These are phyloP conservation scores for Argentina anserina DNA, from an alignment of 306 rosid species.

Conservation along the genomic window DNA sequence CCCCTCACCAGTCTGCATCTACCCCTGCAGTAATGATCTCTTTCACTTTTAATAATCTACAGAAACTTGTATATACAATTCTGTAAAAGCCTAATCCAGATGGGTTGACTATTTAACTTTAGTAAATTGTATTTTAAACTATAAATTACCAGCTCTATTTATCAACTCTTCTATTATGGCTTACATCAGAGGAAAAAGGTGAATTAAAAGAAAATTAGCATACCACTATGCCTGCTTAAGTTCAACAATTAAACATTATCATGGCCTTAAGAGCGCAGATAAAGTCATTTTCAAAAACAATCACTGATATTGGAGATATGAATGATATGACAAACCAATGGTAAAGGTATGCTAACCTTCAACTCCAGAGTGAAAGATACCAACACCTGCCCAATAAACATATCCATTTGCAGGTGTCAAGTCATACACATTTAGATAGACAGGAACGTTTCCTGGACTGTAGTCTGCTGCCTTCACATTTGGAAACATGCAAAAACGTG, in stretches of 20 bases:
- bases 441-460: slow-evolving; percentile 63
- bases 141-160: not conserved
- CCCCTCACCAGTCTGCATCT: not conserved
- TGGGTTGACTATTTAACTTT: not conserved
- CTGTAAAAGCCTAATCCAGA: not conserved
- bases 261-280: not conserved
- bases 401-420: slow-evolving; percentile 84
- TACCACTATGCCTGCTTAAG: not conserved
- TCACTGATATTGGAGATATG: not conserved
- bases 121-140: not conserved
- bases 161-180: not conserved
- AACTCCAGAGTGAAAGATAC: slow-evolving; percentile 85
- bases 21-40: not conserved
- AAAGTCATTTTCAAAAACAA: slow-evolving; percentile 2
- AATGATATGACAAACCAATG: not conserved
- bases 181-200: not conserved
- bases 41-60: not conserved
- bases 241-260: not conserved
- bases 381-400: slow-evolving; percentile 93
- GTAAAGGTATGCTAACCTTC: slow-evolving; percentile 55
- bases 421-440: slow-evolving; percentile 91
- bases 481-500: slow-evolving; percentile 70
- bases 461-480: slow-evolving; percentile 54
- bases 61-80: not conserved
- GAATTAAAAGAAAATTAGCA: not conserved